Evolutionary conservation across 768 basidiomycete genomes (phyloP).

Genomic region (Naematelia encephala): DNA sequence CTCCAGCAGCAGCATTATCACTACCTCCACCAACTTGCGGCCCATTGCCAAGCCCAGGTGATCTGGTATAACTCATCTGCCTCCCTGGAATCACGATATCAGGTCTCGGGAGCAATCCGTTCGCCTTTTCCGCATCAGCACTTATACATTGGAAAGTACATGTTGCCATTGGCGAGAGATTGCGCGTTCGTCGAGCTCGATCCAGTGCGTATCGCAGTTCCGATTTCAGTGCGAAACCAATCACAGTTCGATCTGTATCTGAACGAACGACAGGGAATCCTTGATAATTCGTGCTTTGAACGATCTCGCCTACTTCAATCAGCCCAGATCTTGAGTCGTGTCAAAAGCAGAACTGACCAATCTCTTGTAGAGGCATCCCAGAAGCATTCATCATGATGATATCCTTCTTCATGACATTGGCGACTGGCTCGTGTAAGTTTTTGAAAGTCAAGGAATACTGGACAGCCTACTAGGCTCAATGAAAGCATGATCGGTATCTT

Average conservation of each 20-base stretch:
- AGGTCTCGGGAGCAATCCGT: conserved; percentile 18
- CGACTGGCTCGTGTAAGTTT: conserved; percentile 57
- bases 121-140: conserved; percentile 22
- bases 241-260: conserved; percentile 61
- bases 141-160: conserved; percentile 66
- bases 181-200: conserved; percentile 64
- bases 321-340: neutral
- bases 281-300: conserved; percentile 72
- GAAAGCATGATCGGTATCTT: conserved; percentile 62
- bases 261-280: conserved; percentile 82
- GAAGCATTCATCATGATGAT: conserved; percentile 67
- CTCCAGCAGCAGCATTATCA: neutral
- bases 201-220: conserved; percentile 85
- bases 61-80: conserved; percentile 5
- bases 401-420: conserved; percentile 83
- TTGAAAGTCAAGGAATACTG: neutral
- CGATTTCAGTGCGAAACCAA: conserved; percentile 83
- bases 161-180: conserved; percentile 62
- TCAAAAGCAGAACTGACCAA: conserved; percentile 61
- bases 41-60: conserved; percentile 1
- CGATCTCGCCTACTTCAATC: conserved; percentile 60
- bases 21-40: conserved; percentile 4
- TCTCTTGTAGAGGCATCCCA: conserved; percentile 71
- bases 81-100: conserved; percentile 36
- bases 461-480: conserved; percentile 73